A percentile compares a stretch with the other conserved stretches of the same genome.
phyloP scores from a whole-genome alignment of 1,284 basidiomycete species.

The Cutaneotrichosporon spelunceum region DNA sequence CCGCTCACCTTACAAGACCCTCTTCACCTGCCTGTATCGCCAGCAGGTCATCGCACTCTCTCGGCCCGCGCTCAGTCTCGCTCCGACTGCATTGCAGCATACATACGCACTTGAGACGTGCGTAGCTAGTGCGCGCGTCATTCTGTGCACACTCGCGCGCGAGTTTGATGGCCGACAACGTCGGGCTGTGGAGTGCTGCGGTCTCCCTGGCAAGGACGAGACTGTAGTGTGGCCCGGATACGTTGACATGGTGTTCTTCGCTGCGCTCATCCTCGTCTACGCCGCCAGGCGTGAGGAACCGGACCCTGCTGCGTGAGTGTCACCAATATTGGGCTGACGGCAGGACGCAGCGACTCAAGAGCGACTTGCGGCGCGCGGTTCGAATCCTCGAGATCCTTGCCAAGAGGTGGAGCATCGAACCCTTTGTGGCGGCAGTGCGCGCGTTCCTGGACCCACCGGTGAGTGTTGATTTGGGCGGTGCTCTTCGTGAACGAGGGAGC shows the following conservation, averaged over 20 bases:
- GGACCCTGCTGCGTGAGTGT: neutral
- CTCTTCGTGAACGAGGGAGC: too few species aligned
- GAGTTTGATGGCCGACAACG: slow-evolving; percentile 1
- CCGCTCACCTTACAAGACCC: slow-evolving; percentile 17
- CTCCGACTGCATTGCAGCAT: slow-evolving; percentile 21
- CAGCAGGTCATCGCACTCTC: slow-evolving; percentile 28
- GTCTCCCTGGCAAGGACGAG: neutral
- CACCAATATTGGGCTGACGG: neutral
- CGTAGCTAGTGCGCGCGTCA: slow-evolving; percentile 23
- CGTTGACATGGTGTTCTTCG: slow-evolving; percentile 31
- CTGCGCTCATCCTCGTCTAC: slow-evolving; percentile 28
- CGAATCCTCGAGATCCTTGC: slow-evolving; percentile 10
- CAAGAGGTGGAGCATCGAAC: slow-evolving; percentile 15
- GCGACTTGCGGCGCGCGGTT: slow-evolving; percentile 6
- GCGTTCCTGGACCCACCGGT: slow-evolving; percentile 6
- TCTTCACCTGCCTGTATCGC: slow-evolving; percentile 32
- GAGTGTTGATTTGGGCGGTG: neutral
- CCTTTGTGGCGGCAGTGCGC: slow-evolving; percentile 18
- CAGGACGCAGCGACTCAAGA: slow-evolving; percentile 3
- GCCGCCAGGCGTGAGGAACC: slow-evolving; percentile 16
- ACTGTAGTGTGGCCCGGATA: slow-evolving; percentile 28
- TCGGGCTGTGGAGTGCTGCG: neutral
- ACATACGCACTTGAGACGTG: slow-evolving; percentile 26
- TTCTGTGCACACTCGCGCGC: slow-evolving; percentile 16
- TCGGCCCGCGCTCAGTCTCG: slow-evolving; percentile 24